Evolutionary conservation across 345 rosid genomes (phyloP).

Genomic region (Pseudoturritis turrita): DNA sequence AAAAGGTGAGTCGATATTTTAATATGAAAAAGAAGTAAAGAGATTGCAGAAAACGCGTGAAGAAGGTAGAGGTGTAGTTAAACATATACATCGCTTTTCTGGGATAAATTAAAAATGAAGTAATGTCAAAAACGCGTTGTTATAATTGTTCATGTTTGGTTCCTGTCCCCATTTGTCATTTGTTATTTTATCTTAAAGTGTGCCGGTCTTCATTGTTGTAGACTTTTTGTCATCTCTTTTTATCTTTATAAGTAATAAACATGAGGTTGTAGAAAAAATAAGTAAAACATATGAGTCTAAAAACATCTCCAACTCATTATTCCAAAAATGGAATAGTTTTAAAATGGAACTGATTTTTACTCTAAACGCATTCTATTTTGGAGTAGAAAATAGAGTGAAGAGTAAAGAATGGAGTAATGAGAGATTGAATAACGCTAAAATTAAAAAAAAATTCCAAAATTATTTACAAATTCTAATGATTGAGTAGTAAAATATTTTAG

Average conservation of each 20-base stretch:
- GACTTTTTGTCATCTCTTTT: not conserved
- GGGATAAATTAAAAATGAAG: conserved; percentile 11
- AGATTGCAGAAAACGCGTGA: conserved; percentile 33
- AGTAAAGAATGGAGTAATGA: too few relatives aligned
- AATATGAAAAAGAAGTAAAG: not conserved
- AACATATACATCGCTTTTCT: conserved; percentile 16
- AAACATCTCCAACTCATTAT: too few relatives aligned
- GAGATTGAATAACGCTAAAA: too few relatives aligned
- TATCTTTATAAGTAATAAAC: not conserved
- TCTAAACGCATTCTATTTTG: too few relatives aligned
- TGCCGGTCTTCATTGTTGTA: conserved; percentile 12
- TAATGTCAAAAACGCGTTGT: conserved; percentile 38
- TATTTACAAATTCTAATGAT: too few relatives aligned
- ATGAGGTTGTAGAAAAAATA: too few relatives aligned
- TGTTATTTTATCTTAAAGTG: not conserved
- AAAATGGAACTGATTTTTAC: too few relatives aligned
- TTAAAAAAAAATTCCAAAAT: too few relatives aligned
- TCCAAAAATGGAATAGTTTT: too few relatives aligned
- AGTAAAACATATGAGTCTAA: too few relatives aligned
- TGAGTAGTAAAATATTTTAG: too few relatives aligned
- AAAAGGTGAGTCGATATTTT: not conserved
- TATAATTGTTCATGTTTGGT: conserved; percentile 30
- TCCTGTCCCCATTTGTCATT: conserved; percentile 17
- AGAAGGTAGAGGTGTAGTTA: conserved; percentile 26
- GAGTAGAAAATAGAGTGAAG: too few relatives aligned